Conservation (phyloP, 2,329 filamentous ascomycete genomes). For the Cladosporium sp. region DNA sequence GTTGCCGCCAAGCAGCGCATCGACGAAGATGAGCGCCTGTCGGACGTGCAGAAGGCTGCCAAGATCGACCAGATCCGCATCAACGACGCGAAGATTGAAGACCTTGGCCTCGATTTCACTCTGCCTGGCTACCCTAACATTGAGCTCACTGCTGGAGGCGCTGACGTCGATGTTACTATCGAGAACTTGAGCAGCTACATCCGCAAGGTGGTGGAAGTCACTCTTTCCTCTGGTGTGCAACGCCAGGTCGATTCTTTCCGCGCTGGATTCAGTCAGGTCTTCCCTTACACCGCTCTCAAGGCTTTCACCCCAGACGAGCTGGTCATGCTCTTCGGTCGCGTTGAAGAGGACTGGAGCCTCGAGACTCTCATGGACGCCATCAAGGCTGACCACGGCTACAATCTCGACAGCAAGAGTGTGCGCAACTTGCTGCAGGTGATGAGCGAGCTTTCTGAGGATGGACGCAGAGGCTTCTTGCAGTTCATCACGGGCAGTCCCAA, state of each 20-base stretch:
- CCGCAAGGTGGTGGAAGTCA: slow-evolving; percentile 87
- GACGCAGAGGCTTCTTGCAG: slow-evolving; percentile 91
- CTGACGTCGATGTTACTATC: slow-evolving; percentile 75
- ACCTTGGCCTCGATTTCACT: slow-evolving; percentile 90
- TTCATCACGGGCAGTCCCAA: slow-evolving; percentile 98
- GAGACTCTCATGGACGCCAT: slow-evolving; percentile 98
- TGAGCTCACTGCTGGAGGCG: slow-evolving; percentile 75
- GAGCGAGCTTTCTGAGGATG: slow-evolving; percentile 74
- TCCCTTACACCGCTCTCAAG: slow-evolving; percentile 87
- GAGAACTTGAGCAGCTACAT: slow-evolving; percentile 90
- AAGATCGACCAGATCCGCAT: slow-evolving; percentile 70
- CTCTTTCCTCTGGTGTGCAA: slow-evolving; percentile 82
- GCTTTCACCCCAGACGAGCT: slow-evolving; percentile 95
- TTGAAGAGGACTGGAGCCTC: slow-evolving; percentile 95
- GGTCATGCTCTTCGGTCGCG: slow-evolving; percentile 87
- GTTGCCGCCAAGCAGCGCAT: slow-evolving; percentile 78
- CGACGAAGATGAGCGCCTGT: slow-evolving; percentile 68
- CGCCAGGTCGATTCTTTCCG: slow-evolving; percentile 90
- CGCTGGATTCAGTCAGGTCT: slow-evolving; percentile 88
- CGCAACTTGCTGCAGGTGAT: slow-evolving; percentile 91
- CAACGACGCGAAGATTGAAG: slow-evolving; percentile 77
- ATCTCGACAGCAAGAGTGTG: slow-evolving; percentile 96
- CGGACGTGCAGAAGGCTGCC: slow-evolving; percentile 67
- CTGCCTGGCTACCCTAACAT: slow-evolving; percentile 87
- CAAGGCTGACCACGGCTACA: slow-evolving; percentile 97